Percentiles rank a stretch among this genome's conserved stretches.
These are phyloP conservation scores for Geranomyces michiganensis DNA, from an alignment of 192 early-diverging fungal species.

Conservation along the genomic window DNA sequence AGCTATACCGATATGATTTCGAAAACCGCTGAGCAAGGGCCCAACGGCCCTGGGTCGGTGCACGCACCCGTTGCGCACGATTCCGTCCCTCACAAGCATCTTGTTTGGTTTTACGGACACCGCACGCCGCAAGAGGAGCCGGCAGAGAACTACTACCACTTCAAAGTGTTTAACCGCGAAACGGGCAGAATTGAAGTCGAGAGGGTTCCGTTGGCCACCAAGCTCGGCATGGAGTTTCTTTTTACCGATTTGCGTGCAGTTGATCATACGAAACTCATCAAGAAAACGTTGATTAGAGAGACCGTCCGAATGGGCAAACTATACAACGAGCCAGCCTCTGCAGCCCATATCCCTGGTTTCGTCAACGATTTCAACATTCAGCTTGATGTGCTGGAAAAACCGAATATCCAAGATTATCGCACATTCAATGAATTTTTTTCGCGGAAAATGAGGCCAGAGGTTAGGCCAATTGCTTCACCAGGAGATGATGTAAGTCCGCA, in stretches of 20 bases:
- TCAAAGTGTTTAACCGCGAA: conserved; percentile 2
- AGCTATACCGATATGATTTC: neutral
- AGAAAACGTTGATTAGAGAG: neutral
- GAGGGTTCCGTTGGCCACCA: neutral
- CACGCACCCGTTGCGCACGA: neutral
- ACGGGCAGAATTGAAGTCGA: neutral
- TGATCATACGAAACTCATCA: neutral
- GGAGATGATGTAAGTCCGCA: neutral
- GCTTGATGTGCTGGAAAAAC: neutral
- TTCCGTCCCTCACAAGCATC: neutral
- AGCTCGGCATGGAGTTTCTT: conserved; percentile 9
- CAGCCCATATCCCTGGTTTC: conserved; percentile 30
- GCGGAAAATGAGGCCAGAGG: conserved; percentile 21
- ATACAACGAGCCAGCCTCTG: neutral
- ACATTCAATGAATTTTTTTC: conserved; percentile 31
- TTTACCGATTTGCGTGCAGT: neutral
- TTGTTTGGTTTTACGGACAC: conserved; percentile 8
- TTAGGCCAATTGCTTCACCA: conserved; percentile 6
- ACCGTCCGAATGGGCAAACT: conserved; percentile 4
- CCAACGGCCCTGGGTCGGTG: neutral
- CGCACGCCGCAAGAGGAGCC: neutral
- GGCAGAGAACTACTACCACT: conserved; percentile 11
- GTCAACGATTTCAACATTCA: conserved; percentile 17
- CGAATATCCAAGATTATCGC: conserved; percentile 8
- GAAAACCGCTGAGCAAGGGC: neutral